Base-by-base conservation (phyloP, 75 land plant genomes). In the Azolla pinnata region DNA sequence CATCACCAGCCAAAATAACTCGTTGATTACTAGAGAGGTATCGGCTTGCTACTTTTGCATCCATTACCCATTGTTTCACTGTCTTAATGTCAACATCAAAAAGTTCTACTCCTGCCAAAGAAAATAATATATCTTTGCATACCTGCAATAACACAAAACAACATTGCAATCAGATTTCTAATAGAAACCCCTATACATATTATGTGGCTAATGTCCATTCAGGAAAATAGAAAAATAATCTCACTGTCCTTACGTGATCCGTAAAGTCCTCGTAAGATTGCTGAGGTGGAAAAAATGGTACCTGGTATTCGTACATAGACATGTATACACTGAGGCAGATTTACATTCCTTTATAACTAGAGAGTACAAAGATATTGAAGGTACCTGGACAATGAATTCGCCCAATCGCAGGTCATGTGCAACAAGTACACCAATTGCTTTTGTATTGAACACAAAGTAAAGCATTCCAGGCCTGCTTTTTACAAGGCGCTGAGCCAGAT, bases 231-330 rank as follows among this genome's bases (percentile, higher is more conserved):
- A n/a, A n/a, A n/a, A n/a, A n/a, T n/a, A n/a, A n/a, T n/a, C n/a
- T n/a, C n/a, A n/a, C n/a, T 27, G 53, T 17, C 16, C 59, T 7
- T 70, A 93, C 98, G 84, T 85, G 69, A 14, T 54, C 59, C 29
- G 61, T 83, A 71, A 85, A 93, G 61, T 85, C 98, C 52, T 83
- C 80, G 54, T 76, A 63, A 8, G 53, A 72, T 40, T 93, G 98
- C 63, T 93, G 98, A 40, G 98, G 98, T 34, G 98, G 96, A 81
- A 85, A 93, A 57, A 76, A 89, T 18, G 98, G 96, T 21, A 85
- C 72, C 97, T 91, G 73, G 58, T n/a, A n/a, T n/a, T n/a, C n/a
- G n/a, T n/a, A n/a, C n/a, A n/a, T n/a, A n/a, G n/a, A n/a, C n/a
- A n/a, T n/a, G n/a, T n/a, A n/a, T n/a, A n/a, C n/a, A n/a, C n/a